These are phyloP conservation scores for Ustilago bromivora DNA, from an alignment of 1,284 basidiomycete genomes.

Conservation along the genomic window DNA sequence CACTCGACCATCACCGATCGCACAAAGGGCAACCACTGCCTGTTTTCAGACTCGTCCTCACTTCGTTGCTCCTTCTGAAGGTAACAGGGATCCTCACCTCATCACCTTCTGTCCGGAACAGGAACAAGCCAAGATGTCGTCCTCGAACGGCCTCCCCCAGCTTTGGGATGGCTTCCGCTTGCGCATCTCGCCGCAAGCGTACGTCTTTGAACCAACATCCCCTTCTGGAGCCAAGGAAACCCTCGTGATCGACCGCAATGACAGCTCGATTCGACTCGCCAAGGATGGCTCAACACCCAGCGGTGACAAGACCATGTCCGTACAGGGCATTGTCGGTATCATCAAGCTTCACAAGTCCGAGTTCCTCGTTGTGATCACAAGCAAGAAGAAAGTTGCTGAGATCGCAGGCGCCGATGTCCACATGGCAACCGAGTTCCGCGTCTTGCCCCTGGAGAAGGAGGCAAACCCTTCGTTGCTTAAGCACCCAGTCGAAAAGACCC, in stretches of 20 bases:
- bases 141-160: slow-evolving; percentile 29
- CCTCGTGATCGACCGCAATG: slow-evolving; percentile 44
- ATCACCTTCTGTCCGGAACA: not conserved
- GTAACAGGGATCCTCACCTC: not conserved
- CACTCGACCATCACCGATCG: not conserved
- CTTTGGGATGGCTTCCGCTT: slow-evolving; percentile 42
- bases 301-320: slow-evolving; percentile 49
- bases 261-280: slow-evolving; percentile 36
- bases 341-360: slow-evolving; percentile 73
- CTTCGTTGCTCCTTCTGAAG: not conserved
- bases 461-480: slow-evolving; percentile 76
- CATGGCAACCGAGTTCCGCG: slow-evolving; percentile 89
- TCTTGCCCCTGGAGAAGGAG: slow-evolving; percentile 81
- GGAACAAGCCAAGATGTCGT: slow-evolving; percentile 25
- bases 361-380: slow-evolving; percentile 90
- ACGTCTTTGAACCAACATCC: slow-evolving; percentile 42
- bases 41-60: not conserved
- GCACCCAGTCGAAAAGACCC: slow-evolving; percentile 87
- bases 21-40: not conserved
- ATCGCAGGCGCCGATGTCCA: slow-evolving; percentile 88
- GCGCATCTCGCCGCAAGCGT: slow-evolving; percentile 39
- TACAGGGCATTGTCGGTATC: slow-evolving; percentile 63
- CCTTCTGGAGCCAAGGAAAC: slow-evolving; percentile 16
- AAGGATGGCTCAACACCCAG: slow-evolving; percentile 20
- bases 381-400: slow-evolving; percentile 81